Evolutionary conservation across 2,329 filamentous ascomycete species (phyloP), one percentile per base, ranked within the genome.

Genomic region (Kalaharituber pfeilii): DNA sequence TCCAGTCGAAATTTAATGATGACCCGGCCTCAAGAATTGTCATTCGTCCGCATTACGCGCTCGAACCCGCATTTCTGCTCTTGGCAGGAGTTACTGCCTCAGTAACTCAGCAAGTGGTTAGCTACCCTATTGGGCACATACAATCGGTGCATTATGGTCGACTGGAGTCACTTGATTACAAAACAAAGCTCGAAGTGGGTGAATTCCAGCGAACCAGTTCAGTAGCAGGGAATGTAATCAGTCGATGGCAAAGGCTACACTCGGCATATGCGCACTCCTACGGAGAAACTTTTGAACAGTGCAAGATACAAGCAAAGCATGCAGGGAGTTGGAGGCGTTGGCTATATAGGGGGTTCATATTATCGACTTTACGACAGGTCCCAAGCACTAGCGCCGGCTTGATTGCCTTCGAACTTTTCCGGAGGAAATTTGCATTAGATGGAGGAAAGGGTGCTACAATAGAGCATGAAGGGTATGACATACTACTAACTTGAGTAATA

Each of bases 341-440:
- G 75, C 67, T 87, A 5, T 88, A 83, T 64, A 72, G 77, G 4
- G 81, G 79, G 11, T 86, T 87, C 65, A 79, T 82, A 73, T 77
- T 77, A 75, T 80, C 75, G 53, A 83, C 83, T 0, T 74, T 86
- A 52, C 72, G 81, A 4, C 82, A 86, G 67, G 81, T 85, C 1
- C 84, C 84, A 0, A 84, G 81, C 65, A 87, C 84, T 1, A 83
- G 80, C 56, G 83, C 83, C 0, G 84, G 82, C 0, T 66, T 88
- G 56, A 84, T 88, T 60, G 84, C 86, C 20, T 88, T 88, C 65
- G 84, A 88, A 68, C 65, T 88, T 45, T 78, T 86, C 33, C 71
- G 84, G 54, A 72, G 82, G 30, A 85, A 84, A 67, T 87, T 86
- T 61, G 80, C 80, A 1, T 71, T 76, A 55, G 73, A 75, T 1